Evolutionary conservation across 2,329 filamentous ascomycete genomes (phyloP).

Genomic region (Teratosphaeria zuluensis): DNA sequence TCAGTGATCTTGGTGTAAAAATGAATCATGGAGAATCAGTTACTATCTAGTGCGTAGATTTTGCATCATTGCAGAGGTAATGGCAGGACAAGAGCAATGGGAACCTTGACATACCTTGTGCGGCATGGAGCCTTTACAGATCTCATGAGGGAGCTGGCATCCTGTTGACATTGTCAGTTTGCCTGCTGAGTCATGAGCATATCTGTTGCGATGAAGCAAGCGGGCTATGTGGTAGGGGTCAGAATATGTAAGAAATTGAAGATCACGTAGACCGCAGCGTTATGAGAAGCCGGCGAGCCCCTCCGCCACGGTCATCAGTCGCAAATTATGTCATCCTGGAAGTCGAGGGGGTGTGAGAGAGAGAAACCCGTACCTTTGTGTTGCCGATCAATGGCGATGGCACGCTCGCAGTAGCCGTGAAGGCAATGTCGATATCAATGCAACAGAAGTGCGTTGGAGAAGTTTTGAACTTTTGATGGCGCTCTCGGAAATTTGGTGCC

Average conservation of each 20-base stretch:
- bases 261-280: slow-evolving; percentile 70
- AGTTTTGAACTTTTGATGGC: neutral
- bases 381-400: neutral
- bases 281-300: slow-evolving; percentile 84
- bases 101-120: neutral
- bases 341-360: neutral
- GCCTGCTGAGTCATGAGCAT: neutral
- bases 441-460: neutral
- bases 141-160: neutral
- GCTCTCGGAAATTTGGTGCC: neutral
- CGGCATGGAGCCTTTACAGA: neutral
- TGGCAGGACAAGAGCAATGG: neutral
- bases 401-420: neutral
- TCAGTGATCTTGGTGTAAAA: slow-evolving; percentile 34
- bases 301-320: slow-evolving; percentile 84
- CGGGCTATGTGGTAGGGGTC: slow-evolving; percentile 35
- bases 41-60: slow-evolving; percentile 13
- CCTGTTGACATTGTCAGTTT: neutral
- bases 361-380: neutral
- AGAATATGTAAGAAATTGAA: slow-evolving; percentile 98
- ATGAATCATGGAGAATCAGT: slow-evolving; percentile 6
- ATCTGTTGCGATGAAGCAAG: neutral
- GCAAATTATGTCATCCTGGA: slow-evolving; percentile 92
- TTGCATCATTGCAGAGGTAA: slow-evolving; percentile 8
- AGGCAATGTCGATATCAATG: neutral